Evolutionary conservation across 495 filamentous ascomycete genomes (phyloP).

Genomic region (Terfezia boudieri): DNA sequence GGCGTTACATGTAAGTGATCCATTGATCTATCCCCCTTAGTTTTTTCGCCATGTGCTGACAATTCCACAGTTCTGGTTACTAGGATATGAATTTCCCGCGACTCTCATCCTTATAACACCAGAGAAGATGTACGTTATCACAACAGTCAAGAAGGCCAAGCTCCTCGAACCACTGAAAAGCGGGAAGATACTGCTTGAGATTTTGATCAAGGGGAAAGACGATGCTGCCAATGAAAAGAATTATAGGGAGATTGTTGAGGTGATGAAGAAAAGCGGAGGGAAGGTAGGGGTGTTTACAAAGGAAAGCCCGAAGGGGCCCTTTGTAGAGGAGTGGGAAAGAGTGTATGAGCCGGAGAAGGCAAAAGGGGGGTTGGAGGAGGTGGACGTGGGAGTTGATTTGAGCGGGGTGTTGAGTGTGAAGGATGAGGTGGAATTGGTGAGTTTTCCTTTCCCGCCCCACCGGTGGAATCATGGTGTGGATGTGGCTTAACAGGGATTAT

Average conservation of each 20-base stretch:
- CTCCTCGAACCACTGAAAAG: constrained; percentile 83
- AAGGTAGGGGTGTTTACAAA: constrained; percentile 74
- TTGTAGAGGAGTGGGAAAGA: constrained; percentile 90
- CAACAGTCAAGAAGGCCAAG: constrained; percentile 93
- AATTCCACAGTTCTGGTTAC: constrained; percentile 54
- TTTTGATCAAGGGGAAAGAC: constrained; percentile 76
- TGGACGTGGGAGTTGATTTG: constrained; percentile 63
- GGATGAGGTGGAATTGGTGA: constrained; percentile 72
- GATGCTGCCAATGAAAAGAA: constrained; percentile 68
- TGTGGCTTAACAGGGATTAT: background rate
- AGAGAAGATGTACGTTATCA: constrained; percentile 72
- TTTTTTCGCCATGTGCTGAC: constrained; percentile 9
- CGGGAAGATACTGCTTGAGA: constrained; percentile 73
- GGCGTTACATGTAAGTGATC: constrained; percentile 61
- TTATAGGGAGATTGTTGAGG: constrained; percentile 56
- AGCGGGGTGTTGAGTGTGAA: constrained; percentile 79
- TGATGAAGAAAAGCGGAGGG: constrained; percentile 72
- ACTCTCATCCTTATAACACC: constrained; percentile 79
- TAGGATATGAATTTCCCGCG: constrained; percentile 96
- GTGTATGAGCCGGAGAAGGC: constrained; percentile 36
- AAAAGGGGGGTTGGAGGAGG: constrained; percentile 65
- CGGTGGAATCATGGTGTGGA: background rate
- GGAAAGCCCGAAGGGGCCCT: constrained; percentile 63
- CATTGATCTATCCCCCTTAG: background rate
- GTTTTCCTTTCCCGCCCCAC: constrained; percentile 5